These are phyloP conservation scores for Spatholobus suberectus DNA, from an alignment of 306 rosid species.

Conservation along the genomic window DNA sequence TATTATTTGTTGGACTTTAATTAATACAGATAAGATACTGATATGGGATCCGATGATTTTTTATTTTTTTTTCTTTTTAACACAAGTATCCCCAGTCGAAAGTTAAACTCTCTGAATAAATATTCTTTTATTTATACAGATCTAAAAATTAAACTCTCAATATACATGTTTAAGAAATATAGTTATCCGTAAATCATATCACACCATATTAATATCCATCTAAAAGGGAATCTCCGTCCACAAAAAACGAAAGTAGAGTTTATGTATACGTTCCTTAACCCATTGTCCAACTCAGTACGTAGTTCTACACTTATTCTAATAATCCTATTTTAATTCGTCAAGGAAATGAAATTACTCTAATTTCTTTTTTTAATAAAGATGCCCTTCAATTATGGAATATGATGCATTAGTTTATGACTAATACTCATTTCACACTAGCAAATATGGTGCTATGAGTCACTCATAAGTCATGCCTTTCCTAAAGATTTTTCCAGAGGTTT, in stretches of 20 bases:
- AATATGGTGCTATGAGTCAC: background rate
- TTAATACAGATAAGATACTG: background rate
- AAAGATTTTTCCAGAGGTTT: background rate
- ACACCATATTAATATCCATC: no score
- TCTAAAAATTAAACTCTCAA: no score
- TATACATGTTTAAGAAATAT: no score
- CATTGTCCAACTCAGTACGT: no score
- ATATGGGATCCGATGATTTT: constrained; percentile 30
- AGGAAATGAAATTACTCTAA: background rate
- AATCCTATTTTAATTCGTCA: background rate
- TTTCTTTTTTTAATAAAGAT: background rate
- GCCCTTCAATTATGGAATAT: constrained; percentile 24
- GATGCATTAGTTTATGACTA: constrained; percentile 10
- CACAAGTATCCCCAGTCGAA: no score
- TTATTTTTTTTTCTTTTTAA: no score
- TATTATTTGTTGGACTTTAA: constrained; percentile 33
- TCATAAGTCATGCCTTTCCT: background rate
- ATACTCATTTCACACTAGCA: constrained; percentile 3
- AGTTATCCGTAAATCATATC: no score
- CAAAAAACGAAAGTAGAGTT: background rate
- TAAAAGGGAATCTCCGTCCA: no score
- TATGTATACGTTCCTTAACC: background rate
- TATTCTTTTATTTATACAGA: no score
- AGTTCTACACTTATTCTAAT: background rate
- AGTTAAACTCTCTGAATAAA: no score